Evolutionary conservation across 2,329 filamentous ascomycete genomes (phyloP), one percentile per base, ranked within the genome.

Genomic region (Cladorrhinum sp.): DNA sequence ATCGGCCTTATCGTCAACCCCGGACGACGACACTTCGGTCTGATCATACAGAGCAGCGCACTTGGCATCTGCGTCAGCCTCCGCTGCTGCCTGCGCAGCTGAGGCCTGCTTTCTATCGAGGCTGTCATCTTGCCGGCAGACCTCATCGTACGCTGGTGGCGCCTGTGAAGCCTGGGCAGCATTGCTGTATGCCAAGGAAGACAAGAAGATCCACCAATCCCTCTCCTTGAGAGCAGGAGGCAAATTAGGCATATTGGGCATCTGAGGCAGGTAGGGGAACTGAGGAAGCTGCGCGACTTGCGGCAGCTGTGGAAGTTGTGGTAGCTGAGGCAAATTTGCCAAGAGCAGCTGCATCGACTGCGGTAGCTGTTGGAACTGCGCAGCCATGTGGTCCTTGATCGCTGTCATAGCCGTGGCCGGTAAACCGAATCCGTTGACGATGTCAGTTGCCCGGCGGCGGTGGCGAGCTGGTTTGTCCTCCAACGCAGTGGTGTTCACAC

Each of bases 101-200:
- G 83, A 82, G 18, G 80, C 76, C 67, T 83, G 80, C 72, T 89
- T 88, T 23, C 74, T 75, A 59, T 87, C 82, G 16, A 79, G 64
- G 27, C 20, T 38, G 57, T 78, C 74, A 45, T 77, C 76, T 13
- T 59, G 67, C 36, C 89, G 90, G 71, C 86, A 95, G 25, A 95
- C 84, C 52, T 93, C 91, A 57, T 92, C 87, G 65, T 95, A 95
- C 0, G 91, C 84, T 9, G 91, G 91, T 8, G 90, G 90, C 29
- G 83, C 79, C 3, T 79, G 77, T 9, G 83, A 74, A 53, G 8
- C 50, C 32, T 16, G 13, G 6, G 58, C 38, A 27, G 59, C 50
- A 20, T 58, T 16, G 41, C 75, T 73, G 55, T 76, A 75, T 67
- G 81, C 78, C 38, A 80, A 75, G 8, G 85, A 85, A 50, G 88